phyloP scores from a whole-genome alignment of 768 basidiomycete species.

The Phylloporus scabripes region DNA sequence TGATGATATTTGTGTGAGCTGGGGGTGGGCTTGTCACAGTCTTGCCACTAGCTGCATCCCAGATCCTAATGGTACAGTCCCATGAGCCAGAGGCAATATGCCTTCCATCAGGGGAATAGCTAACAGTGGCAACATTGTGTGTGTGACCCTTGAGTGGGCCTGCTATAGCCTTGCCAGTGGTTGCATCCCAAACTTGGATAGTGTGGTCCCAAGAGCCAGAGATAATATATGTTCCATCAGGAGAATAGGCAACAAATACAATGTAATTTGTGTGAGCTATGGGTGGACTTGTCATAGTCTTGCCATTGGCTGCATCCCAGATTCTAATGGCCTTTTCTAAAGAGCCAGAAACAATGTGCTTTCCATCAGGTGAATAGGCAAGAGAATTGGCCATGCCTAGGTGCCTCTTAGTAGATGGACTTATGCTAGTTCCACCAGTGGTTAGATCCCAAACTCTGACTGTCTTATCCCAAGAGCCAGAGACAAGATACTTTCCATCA shows the following conservation, averaged over 20 bases:
- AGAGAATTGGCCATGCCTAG: too few species aligned
- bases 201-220: too few species aligned
- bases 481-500: neutral
- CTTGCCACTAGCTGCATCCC: neutral
- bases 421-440: too few species aligned
- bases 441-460: neutral
- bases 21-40: neutral
- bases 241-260: neutral
- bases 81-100: neutral
- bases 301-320: too few species aligned
- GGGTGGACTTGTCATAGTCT: too few species aligned
- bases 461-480: neutral
- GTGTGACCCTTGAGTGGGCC: neutral
- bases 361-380: too few species aligned
- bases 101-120: neutral
- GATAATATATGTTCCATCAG: too few species aligned
- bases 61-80: neutral
- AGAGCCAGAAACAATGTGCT: too few species aligned
- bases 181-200: neutral
- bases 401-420: too few species aligned
- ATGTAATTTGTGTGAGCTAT: too few species aligned
- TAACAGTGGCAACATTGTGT: neutral
- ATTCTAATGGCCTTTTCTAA: too few species aligned
- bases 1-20: neutral
- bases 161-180: neutral